These are phyloP conservation scores for Astraeus odoratus DNA, from an alignment of 768 basidiomycete genomes.

Conservation along the genomic window DNA sequence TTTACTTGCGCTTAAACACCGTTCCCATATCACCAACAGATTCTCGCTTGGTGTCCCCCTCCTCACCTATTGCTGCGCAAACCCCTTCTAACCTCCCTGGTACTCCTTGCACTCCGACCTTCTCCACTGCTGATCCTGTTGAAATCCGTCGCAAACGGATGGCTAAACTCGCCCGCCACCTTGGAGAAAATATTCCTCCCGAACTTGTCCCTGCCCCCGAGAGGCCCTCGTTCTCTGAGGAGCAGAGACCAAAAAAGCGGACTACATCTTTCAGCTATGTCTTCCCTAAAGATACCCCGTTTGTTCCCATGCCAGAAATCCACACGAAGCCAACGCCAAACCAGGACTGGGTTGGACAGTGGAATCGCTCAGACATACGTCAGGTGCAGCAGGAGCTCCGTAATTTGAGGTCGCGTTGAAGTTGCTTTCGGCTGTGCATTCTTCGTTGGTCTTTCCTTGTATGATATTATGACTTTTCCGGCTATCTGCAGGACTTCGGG, in stretches of 20 bases:
- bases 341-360: constrained; percentile 33
- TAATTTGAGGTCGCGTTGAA: constrained; percentile 16
- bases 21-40: constrained; percentile 9
- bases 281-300: neutral
- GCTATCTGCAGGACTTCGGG: neutral
- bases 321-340: neutral
- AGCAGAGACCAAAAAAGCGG: constrained; percentile 3
- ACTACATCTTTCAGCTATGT: constrained; percentile 12
- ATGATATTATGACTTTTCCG: neutral
- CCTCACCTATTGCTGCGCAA: constrained; percentile 10
- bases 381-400: constrained; percentile 35
- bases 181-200: constrained; percentile 53
- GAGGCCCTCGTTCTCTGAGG: neutral
- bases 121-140: constrained; percentile 16
- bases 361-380: constrained; percentile 33
- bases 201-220: constrained; percentile 40
- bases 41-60: constrained; percentile 3
- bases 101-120: constrained; percentile 16
- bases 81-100: constrained; percentile 7
- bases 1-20: constrained; percentile 19
- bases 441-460: neutral
- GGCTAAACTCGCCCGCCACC: constrained; percentile 50
- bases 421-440: neutral
- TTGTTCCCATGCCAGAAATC: neutral
- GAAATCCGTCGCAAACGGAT: constrained; percentile 41